Evolutionary conservation across 208 protist genomes (phyloP).

Genomic region (Strigomonas culicis): DNA sequence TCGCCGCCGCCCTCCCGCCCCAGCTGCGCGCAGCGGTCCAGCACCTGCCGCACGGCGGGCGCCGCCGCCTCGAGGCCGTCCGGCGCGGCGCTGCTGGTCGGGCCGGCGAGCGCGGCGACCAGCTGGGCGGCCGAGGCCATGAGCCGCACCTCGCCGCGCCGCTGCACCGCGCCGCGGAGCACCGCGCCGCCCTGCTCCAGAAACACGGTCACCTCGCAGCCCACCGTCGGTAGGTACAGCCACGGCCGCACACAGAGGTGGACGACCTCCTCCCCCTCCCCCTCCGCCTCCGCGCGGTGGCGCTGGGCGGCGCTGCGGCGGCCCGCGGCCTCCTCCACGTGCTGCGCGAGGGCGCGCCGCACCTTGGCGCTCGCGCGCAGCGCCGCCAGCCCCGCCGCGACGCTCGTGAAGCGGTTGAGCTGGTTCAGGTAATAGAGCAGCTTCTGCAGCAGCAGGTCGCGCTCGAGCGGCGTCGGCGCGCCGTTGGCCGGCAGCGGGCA

Average conservation of each 20-base stretch:
- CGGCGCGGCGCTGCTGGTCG: neutral
- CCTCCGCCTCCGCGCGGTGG: neutral
- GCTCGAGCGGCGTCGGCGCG: conserved; percentile 76
- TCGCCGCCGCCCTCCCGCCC: neutral
- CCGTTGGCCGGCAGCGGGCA: conserved; percentile 74
- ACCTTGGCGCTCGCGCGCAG: conserved; percentile 39
- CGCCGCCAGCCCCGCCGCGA: conserved; percentile 45
- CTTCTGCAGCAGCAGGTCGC: conserved; percentile 64
- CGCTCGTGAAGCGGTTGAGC: conserved; percentile 51
- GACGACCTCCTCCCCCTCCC: too few relatives aligned
- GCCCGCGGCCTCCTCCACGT: neutral
- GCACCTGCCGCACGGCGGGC: conserved; percentile 25
- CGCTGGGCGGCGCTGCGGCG: too few relatives aligned
- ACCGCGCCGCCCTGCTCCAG: conserved; percentile 47
- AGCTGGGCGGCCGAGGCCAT: conserved; percentile 29
- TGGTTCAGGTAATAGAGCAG: conserved; percentile 75
- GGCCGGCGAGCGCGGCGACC: neutral
- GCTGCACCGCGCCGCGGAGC: conserved; percentile 65
- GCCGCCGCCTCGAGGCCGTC: neutral
- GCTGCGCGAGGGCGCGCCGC: conserved; percentile 22
- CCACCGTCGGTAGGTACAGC: conserved; percentile 75
- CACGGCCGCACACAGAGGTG: conserved; percentile 61
- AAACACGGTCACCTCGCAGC: conserved; percentile 58
- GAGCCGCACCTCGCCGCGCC: conserved; percentile 57
- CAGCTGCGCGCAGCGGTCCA: neutral